These are phyloP conservation scores for Xylaria scruposa DNA, from an alignment of 495 filamentous ascomycete species.

Conservation along the genomic window DNA sequence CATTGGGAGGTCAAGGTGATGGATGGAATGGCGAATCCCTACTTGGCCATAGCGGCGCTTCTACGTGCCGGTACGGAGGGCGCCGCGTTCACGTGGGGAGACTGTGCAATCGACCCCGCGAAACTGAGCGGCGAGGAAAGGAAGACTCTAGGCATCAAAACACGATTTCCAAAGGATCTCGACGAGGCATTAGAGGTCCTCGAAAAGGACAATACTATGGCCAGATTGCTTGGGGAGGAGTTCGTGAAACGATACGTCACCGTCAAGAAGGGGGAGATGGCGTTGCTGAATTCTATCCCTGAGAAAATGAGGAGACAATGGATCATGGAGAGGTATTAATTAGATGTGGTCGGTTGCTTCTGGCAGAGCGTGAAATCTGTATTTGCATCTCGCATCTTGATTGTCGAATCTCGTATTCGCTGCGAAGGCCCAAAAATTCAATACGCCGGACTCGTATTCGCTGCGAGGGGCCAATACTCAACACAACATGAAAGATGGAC, in stretches of 20 bases:
- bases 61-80: conserved; percentile 71
- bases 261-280: conserved; percentile 64
- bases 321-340: conserved; percentile 67
- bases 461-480: not conserved
- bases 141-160: conserved; percentile 57
- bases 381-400: not conserved
- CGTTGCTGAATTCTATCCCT: conserved; percentile 51
- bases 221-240: conserved; percentile 54
- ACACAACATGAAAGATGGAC: not conserved
- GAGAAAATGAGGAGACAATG: conserved; percentile 57
- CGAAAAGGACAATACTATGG: conserved; percentile 51
- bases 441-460: not conserved
- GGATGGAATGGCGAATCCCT: conserved; percentile 77
- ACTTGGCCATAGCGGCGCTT: conserved; percentile 70
- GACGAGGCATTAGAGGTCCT: conserved; percentile 60
- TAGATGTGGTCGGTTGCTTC: conserved; percentile 31
- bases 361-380: not conserved
- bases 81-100: conserved; percentile 55
- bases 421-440: no score
- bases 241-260: conserved; percentile 65
- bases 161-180: conserved; percentile 59
- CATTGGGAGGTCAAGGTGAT: conserved; percentile 76
- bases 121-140: conserved; percentile 57
- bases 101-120: conserved; percentile 66
- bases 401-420: not conserved